A percentile compares a stretch with the other conserved stretches of the same genome.
These are phyloP conservation scores for Gyrodon lividus DNA, from an alignment of 768 basidiomycete species.

Conservation along the genomic window DNA sequence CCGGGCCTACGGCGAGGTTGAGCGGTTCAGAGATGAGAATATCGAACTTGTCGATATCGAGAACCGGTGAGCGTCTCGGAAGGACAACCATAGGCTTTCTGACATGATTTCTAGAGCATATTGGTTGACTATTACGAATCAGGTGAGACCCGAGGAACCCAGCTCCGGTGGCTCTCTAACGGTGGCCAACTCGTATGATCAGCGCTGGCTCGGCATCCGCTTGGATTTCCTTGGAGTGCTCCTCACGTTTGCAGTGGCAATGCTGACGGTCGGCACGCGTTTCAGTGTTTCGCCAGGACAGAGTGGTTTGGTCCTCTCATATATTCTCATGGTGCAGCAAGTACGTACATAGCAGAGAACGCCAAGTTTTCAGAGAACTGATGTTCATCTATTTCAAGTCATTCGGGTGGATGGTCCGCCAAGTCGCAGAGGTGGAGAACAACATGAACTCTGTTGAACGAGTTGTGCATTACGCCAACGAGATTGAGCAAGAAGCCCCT, in stretches of 20 bases:
- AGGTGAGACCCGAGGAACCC: slow-evolving; percentile 44
- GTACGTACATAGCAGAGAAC: slow-evolving; percentile 32
- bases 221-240: slow-evolving; percentile 80
- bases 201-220: slow-evolving; percentile 86
- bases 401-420: slow-evolving; percentile 75
- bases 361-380: neutral
- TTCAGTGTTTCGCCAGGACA: slow-evolving; percentile 77
- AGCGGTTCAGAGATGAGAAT: slow-evolving; percentile 77
- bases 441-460: slow-evolving; percentile 92
- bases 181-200: neutral
- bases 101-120: slow-evolving; percentile 54
- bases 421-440: slow-evolving; percentile 86
- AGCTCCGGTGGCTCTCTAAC: neutral
- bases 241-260: slow-evolving; percentile 73
- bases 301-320: slow-evolving; percentile 75
- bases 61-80: slow-evolving; percentile 53
- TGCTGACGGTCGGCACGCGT: slow-evolving; percentile 74
- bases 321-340: slow-evolving; percentile 79
- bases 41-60: slow-evolving; percentile 76
- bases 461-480: slow-evolving; percentile 75
- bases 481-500: slow-evolving; percentile 80
- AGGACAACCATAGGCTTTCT: neutral
- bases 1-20: slow-evolving; percentile 78
- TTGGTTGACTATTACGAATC: slow-evolving; percentile 83
- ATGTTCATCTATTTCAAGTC: slow-evolving; percentile 32